These are phyloP conservation scores for Kodamaea hsintzibuensis DNA, from an alignment of 805 yeast genomes.

Conservation along the genomic window DNA sequence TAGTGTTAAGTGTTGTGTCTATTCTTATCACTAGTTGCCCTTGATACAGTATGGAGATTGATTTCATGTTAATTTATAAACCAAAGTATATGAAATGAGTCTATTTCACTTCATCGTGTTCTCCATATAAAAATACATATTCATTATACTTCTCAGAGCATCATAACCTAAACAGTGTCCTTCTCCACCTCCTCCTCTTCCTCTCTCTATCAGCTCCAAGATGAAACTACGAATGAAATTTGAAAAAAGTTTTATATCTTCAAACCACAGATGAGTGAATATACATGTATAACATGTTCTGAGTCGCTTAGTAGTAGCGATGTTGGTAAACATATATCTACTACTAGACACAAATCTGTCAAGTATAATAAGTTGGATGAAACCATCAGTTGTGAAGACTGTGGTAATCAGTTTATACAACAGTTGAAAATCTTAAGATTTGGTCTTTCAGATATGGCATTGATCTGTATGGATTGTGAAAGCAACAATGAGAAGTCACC, in stretches of 20 bases:
- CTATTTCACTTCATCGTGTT: too few species aligned
- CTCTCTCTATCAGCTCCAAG: not conserved
- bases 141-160: too few species aligned
- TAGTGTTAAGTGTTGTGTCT: too few species aligned
- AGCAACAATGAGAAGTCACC: slow-evolving; percentile 40
- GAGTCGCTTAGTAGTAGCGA: slow-evolving; percentile 31
- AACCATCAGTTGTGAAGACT: slow-evolving; percentile 54
- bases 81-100: too few species aligned
- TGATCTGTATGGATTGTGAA: slow-evolving; percentile 50
- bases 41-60: too few species aligned
- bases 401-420: slow-evolving; percentile 55
- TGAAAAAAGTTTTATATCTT: not conserved
- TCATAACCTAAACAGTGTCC: too few species aligned
- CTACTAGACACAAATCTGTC: slow-evolving; percentile 55
- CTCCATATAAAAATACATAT: too few species aligned
- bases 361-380: slow-evolving; percentile 36
- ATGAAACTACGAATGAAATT: not conserved
- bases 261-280: slow-evolving; percentile 14
- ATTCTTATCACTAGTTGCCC: too few species aligned
- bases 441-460: slow-evolving; percentile 55
- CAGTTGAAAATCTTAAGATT: slow-evolving; percentile 50
- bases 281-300: slow-evolving; percentile 51
- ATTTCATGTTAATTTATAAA: too few species aligned
- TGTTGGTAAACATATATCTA: slow-evolving; percentile 52
- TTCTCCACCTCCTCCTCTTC: not conserved